Evolutionary conservation across 2,329 filamentous ascomycete species (phyloP), one percentile per base, ranked within the genome.

Genomic region (Phyllosticta paracitricarpa): DNA sequence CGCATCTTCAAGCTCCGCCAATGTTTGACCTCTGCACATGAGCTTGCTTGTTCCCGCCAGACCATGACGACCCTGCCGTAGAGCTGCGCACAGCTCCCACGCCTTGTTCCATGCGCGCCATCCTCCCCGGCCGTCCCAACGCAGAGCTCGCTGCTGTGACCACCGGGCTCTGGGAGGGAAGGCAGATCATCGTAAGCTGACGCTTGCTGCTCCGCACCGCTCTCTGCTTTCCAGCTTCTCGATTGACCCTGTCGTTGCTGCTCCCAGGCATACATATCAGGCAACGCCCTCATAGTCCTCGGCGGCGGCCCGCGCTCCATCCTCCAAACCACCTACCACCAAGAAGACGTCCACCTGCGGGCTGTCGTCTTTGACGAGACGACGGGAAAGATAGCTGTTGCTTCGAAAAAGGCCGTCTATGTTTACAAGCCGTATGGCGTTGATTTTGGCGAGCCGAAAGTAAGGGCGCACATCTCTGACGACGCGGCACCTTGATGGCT

Each of bases 311-410:
- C 57, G 83, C 89, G 58, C 81, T 87, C 64, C 83, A 83, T 97
- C 65, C 76, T 96, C 35, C 94, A 99, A 74, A 97, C 92, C 3
- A 88, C 96, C 66, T 96, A 96, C 77, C 86, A 94, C 69, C 89
- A 95, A 69, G 84, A 89, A 66, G 78, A 81, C 52, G 74, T 78
- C 17, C 80, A 85, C 25, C 80, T 97, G 28, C 83, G 91, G 65
- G 88, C 91, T 28, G 84, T 97, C 65, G 83, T 85, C 30, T 83
- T 97, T 64, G 89, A 97, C 69, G 88, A 95, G 71, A 77, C 80
- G 19, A 88, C 88, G 8, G 94, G 92, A 56, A 95, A 90, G 78
- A 90, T 97, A 73, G 90, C 91, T 51, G 84, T 86, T 22, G 89
- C 87, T 67, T 88, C 88, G 30, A 79, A 81, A 22, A 76, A 76